Base-by-base conservation (phyloP, 1,284 basidiomycete species). In the Fistulinella cinereoalba region DNA sequence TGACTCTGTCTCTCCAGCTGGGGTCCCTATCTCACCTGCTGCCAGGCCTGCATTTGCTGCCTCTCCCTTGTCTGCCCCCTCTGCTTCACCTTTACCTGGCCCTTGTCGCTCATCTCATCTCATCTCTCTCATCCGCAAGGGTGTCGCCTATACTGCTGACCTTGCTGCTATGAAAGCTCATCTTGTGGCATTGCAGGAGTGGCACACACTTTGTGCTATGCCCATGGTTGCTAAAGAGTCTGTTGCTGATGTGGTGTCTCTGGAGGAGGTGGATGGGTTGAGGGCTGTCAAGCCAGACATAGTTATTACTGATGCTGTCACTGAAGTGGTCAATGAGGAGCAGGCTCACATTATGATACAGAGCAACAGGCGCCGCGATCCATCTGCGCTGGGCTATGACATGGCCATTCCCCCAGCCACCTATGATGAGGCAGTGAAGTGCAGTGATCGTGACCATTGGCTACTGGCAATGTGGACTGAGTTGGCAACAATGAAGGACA, bases 401-500 rank as follows among this genome's bases (percentile, higher is more conserved):
- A 43, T 53, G 41, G 2, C 1, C 0, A 29, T 53, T 1, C 44
- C 50, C 0, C 50, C 46, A 4, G 29, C 34, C 0, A 52, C 34
- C 0, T 53, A 44, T 2, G 18, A 52, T 4, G 38, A 53, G 10
- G 50, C 43, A 0, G 21, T 50, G 1, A 13, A 24, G 2, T 16
- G 23, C 8, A 10, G 29, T 0, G 32, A 47, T 9, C 21, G 25
- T 2, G 28, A 38, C 2, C 0, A 25, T 6, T 49, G 39, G 43
- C 6, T 37, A 1, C 2, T 1, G 2, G 43, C 19, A 0, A 49
- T 49, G 43, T 1, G 23, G 4, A 4, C 33, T 3, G 32, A 49
- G 7, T 21, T 45, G 10, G 6, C 18, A 0, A 43, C 16, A 0
- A 49, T 49, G 27, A 22, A 27, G 5, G 37, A 44, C 0, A 37